These are phyloP conservation scores for Acorus gramineus DNA, from an alignment of 106 monocot genomes.

Conservation along the genomic window DNA sequence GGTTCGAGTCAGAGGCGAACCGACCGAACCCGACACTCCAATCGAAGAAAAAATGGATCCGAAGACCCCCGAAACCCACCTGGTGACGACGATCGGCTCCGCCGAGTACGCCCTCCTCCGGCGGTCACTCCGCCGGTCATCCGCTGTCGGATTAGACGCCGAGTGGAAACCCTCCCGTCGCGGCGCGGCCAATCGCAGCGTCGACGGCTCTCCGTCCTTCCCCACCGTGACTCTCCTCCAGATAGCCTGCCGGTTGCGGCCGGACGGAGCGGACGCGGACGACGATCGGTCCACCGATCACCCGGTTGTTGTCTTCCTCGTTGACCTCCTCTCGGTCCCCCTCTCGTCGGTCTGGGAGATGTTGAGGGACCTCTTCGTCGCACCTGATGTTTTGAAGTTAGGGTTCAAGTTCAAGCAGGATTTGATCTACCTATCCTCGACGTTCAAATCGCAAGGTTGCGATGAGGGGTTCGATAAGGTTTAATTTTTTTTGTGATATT, in stretches of 20 bases:
- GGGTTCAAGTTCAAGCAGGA: slow-evolving; percentile 98
- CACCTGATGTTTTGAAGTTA: slow-evolving; percentile 52
- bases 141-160: slow-evolving; percentile 69
- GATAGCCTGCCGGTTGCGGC: slow-evolving; percentile 56
- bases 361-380: slow-evolving; percentile 57
- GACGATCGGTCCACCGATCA: background rate
- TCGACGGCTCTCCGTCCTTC: slow-evolving; percentile 19
- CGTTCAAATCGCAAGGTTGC: slow-evolving; percentile 48
- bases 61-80: slow-evolving; percentile 27
- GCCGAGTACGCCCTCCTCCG: slow-evolving; percentile 42
- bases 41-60: background rate
- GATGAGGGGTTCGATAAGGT: slow-evolving; percentile 65
- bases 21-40: background rate
- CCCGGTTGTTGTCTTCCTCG: slow-evolving; percentile 41
- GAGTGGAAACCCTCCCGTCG: slow-evolving; percentile 74
- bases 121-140: slow-evolving; percentile 35
- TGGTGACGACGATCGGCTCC: slow-evolving; percentile 45
- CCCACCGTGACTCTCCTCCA: slow-evolving; percentile 79
- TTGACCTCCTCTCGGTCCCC: slow-evolving; percentile 64
- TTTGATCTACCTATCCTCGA: slow-evolving; percentile 64
- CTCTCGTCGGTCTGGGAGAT: slow-evolving; percentile 33
- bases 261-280: background rate
- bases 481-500: background rate
- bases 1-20: too few species aligned
- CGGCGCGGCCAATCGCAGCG: background rate